phyloP scores from a whole-genome alignment of 1,139 yeast species.

The Hanseniaspora sp. region DNA sequence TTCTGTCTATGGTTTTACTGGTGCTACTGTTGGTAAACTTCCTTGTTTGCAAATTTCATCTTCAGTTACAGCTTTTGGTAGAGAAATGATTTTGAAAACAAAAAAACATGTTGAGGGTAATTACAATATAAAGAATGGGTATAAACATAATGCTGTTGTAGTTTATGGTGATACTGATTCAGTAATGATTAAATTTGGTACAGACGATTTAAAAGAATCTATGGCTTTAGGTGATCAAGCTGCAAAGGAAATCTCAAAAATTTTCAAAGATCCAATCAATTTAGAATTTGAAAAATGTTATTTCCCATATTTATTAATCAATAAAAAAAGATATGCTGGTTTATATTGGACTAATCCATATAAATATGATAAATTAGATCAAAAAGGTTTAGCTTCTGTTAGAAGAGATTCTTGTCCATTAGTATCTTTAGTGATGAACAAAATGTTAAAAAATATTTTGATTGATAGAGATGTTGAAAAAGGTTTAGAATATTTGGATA shows the following conservation, averaged over 20 bases:
- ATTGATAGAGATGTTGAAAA: constrained; percentile 83
- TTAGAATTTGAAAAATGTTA: constrained; percentile 95
- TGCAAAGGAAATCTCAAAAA: constrained; percentile 70
- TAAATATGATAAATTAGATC: constrained; percentile 91
- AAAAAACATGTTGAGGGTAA: constrained; percentile 73
- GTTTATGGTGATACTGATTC: constrained; percentile 99
- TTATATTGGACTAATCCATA: constrained; percentile 88
- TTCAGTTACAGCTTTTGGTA: constrained; percentile 89
- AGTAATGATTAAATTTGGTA: constrained; percentile 96
- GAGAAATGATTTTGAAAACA: constrained; percentile 91
- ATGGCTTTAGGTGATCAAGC: constrained; percentile 93
- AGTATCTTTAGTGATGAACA: constrained; percentile 89
- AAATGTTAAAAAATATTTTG: constrained; percentile 71
- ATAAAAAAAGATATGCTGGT: constrained; percentile 95
- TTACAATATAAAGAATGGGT: constrained; percentile 72
- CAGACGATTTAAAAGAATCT: constrained; percentile 65
- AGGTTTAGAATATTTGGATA: constrained; percentile 76
- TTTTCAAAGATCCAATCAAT: constrained; percentile 77
- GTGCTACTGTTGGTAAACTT: constrained; percentile 93
- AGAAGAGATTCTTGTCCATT: constrained; percentile 93
- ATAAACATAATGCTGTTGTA: constrained; percentile 71
- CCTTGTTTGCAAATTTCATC: constrained; percentile 96
- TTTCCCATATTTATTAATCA: constrained; percentile 84
- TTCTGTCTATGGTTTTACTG: constrained; percentile 97
- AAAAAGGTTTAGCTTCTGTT: constrained; percentile 96